Evolutionary conservation across 129 eudicot species (phyloP).

Genomic region (Flaveria linearis): DNA sequence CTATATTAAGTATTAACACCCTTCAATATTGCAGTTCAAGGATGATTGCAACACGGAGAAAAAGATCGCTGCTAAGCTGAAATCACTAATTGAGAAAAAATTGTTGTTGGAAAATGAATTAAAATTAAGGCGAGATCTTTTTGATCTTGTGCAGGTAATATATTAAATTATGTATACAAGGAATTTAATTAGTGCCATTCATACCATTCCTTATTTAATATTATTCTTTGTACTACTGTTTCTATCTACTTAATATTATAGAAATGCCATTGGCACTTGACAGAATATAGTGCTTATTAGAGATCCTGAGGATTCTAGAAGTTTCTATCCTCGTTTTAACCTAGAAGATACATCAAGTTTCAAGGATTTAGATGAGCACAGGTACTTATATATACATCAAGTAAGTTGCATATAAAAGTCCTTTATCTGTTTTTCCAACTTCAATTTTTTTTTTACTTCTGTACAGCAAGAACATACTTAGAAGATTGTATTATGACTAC

Average conservation of each 20-base stretch:
- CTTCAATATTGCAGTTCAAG: slow-evolving; percentile 58
- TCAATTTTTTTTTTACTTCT: neutral
- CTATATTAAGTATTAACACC: neutral
- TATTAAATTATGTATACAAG: neutral
- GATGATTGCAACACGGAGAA: slow-evolving; percentile 96
- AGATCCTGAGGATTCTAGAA: slow-evolving; percentile 89
- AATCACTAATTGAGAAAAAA: slow-evolving; percentile 60
- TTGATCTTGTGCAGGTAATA: slow-evolving; percentile 76
- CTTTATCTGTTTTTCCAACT: neutral
- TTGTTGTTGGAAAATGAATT: slow-evolving; percentile 67
- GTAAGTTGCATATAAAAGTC: neutral
- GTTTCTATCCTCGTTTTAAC: slow-evolving; percentile 96
- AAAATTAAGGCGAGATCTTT: slow-evolving; percentile 62
- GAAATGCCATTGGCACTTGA: slow-evolving; percentile 39
- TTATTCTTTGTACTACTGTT: neutral
- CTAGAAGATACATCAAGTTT: slow-evolving; percentile 93
- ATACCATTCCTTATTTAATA: slow-evolving; percentile 12
- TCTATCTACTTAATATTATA: neutral
- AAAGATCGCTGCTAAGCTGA: slow-evolving; percentile 78
- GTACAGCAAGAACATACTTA: slow-evolving; percentile 81
- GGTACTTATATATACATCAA: slow-evolving; percentile 41
- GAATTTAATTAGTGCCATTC: neutral
- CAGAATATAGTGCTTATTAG: slow-evolving; percentile 89
- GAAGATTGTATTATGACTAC: slow-evolving; percentile 88
- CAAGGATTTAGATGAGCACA: slow-evolving; percentile 77